Base-by-base conservation (phyloP, 1,139 yeast species). In the Ogataea hybrid region DNA sequence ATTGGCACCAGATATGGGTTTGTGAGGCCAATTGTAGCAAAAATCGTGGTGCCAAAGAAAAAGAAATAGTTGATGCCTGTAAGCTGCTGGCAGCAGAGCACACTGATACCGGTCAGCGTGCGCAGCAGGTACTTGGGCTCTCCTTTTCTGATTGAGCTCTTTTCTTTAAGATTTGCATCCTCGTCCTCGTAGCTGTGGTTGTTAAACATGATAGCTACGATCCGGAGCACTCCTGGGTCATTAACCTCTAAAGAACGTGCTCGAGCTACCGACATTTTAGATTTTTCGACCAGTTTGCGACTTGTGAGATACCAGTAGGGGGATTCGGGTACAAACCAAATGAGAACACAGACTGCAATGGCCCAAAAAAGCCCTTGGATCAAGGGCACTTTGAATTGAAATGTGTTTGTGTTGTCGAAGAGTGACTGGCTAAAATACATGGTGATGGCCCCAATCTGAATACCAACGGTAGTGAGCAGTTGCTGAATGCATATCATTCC, bases 401-500 rank as follows among this genome's bases (percentile, higher is more conserved):
- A 71, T 6, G 73, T 59, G 47, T 73, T 43, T 11, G 33, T 18
- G 10, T 23, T 21, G 25, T 15, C 23, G 18, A 76, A 37, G 58
- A 48, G 35, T 54, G 50, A 11, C 47, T 52, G 54, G 75, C 74
- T 28, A 82, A 73, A 43, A 77, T 81, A 54, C 70, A 79, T 41
- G 37, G 79, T 71, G 57, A 79, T 63, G 54, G 81, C 71, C 25
- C 88, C 90, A 41, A 80, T 53, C 48, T 83, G 69, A 44, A 84
- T 78, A 44, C 92, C 92, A 42, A 81, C 61, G 10, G 89, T 82
- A 52, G 81, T 78, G 58, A 75, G 71, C 53, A 80, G 69, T 63
- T 84, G 89, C 68, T 77, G 80, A 45, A 81, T 69, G 34, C 82
- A 75, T 25, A 83, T 84, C 63, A 80, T 64, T 12, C 84, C 74